Conservation (phyloP, 441 rosid genomes). For the Gossypium schwendimanii region DNA sequence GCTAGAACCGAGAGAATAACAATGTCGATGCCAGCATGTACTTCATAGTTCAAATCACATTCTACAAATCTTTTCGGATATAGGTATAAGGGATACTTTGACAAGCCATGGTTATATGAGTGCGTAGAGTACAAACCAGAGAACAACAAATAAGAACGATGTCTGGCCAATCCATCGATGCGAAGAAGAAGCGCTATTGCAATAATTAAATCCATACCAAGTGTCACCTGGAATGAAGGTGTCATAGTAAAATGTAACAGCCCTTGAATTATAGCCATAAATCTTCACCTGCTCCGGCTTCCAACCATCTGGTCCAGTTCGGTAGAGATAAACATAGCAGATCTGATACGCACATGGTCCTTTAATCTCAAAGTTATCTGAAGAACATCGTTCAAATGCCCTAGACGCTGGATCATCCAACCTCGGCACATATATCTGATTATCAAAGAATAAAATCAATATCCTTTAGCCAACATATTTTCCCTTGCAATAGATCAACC, state of each 20-base stretch:
- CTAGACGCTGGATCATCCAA: conserved; percentile 48
- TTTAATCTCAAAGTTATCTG: conserved; percentile 46
- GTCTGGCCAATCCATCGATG: not conserved
- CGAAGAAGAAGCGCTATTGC: conserved; percentile 19
- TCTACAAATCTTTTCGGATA: not conserved
- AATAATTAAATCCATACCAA: conserved; percentile 65
- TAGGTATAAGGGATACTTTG: not conserved
- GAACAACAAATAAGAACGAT: not conserved
- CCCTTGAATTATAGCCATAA: conserved; percentile 32
- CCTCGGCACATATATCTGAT: conserved; percentile 53
- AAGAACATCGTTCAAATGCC: conserved; percentile 62
- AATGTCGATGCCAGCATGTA: not conserved
- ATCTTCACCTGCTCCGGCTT: conserved; percentile 50
- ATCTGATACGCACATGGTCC: conserved; percentile 62
- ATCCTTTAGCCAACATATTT: not conserved
- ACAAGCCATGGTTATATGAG: not conserved
- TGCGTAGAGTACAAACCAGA: not conserved
- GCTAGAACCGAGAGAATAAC: not conserved
- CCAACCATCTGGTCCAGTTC: conserved; percentile 67
- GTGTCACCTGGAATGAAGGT: conserved; percentile 39
- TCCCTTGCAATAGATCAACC: not conserved
- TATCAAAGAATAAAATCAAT: not conserved
- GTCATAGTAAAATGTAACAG: conserved; percentile 45
- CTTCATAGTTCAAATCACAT: not conserved
- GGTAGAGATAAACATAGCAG: conserved; percentile 53